These are phyloP conservation scores for Triangularia setosa DNA, from an alignment of 2,329 filamentous ascomycete genomes.

Conservation along the genomic window DNA sequence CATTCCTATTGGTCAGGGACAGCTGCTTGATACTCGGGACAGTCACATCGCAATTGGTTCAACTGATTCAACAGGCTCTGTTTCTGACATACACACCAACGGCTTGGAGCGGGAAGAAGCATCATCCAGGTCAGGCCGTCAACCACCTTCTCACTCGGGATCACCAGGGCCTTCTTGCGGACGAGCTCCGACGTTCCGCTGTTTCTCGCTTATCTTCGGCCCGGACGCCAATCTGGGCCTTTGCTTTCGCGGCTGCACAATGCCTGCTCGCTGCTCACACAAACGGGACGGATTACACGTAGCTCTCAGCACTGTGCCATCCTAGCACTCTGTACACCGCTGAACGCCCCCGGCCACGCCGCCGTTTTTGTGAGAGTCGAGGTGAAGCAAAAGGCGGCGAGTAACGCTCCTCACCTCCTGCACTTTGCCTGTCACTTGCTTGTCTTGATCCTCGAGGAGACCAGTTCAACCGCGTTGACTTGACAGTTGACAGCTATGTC, in stretches of 20 bases:
- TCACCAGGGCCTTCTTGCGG: not conserved
- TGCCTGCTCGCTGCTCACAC: not conserved
- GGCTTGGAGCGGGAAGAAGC: not conserved
- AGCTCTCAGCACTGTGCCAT: not conserved
- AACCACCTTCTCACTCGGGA: too few relatives aligned
- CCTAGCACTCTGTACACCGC: slow-evolving; percentile 11
- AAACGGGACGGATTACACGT: not conserved
- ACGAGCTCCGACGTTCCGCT: not conserved
- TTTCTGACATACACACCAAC: not conserved
- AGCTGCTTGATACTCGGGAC: not conserved
- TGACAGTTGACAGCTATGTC: not conserved
- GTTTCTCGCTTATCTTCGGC: slow-evolving; percentile 19
- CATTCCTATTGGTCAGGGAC: not conserved
- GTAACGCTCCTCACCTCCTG: not conserved
- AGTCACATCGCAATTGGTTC: not conserved
- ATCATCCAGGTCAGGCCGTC: not conserved
- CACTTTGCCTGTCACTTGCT: not conserved
- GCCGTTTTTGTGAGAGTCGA: not conserved
- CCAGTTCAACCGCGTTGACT: not conserved
- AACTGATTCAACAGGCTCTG: not conserved
- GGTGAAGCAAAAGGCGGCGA: not conserved
- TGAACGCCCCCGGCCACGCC: slow-evolving; percentile 4
- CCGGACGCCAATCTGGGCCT: slow-evolving; percentile 4
- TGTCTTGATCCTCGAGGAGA: too few relatives aligned
- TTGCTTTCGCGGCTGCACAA: slow-evolving; percentile 13